These are phyloP conservation scores for Suillus luteus DNA, from an alignment of 768 basidiomycete genomes.

Conservation along the genomic window DNA sequence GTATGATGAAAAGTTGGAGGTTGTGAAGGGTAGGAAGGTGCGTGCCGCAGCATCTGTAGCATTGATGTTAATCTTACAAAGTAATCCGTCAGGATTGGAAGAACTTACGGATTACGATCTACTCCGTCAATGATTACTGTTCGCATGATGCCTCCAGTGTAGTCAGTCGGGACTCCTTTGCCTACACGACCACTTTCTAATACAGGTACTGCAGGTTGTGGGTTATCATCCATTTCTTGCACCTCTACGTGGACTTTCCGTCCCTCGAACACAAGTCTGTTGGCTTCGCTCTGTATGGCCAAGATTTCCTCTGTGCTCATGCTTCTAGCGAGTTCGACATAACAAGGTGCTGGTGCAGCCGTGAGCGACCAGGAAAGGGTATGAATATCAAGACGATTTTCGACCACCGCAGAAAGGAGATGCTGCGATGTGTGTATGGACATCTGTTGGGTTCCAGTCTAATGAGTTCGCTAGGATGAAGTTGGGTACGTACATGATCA, in stretches of 20 bases:
- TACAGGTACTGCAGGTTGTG: conserved; percentile 32
- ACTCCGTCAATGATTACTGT: conserved; percentile 81
- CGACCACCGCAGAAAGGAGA: conserved; percentile 78
- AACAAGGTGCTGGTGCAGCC: conserved; percentile 64
- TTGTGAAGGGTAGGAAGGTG: conserved; percentile 79
- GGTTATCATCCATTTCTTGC: conserved; percentile 55
- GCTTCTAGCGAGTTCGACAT: conserved; percentile 74
- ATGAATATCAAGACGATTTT: conserved; percentile 58
- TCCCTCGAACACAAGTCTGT: conserved; percentile 69
- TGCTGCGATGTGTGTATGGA: conserved; percentile 86
- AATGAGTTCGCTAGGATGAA: conserved; percentile 5
- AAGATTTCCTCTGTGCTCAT: conserved; percentile 65
- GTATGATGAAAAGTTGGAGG: conserved; percentile 69
- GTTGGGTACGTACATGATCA: conserved; percentile 60
- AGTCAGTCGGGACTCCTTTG: conserved; percentile 65
- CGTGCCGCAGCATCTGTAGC: conserved; percentile 73
- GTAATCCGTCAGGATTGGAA: conserved; percentile 15
- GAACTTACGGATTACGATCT: conserved; percentile 74
- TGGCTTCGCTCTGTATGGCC: conserved; percentile 62
- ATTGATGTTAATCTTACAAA: not conserved
- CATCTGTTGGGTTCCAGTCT: conserved; percentile 49
- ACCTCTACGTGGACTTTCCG: conserved; percentile 73
- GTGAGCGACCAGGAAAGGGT: conserved; percentile 87
- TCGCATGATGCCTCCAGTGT: conserved; percentile 76
- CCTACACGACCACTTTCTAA: conserved; percentile 53